Evolutionary conservation across 2,329 filamentous ascomycete genomes (phyloP).

Genomic region (Exophiala sideris): DNA sequence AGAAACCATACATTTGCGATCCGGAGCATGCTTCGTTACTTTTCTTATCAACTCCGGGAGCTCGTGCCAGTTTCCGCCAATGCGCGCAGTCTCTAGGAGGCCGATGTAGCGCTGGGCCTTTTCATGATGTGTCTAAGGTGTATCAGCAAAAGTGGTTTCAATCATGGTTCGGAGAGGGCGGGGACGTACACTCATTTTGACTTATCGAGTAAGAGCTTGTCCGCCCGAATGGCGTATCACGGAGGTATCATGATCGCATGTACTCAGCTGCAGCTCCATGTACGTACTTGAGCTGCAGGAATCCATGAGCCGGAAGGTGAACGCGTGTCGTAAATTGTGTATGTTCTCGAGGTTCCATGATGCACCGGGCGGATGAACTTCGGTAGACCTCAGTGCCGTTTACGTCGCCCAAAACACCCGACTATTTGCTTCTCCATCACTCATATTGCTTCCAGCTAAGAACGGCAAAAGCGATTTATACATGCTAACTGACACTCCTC

Average conservation of each 20-base stretch:
- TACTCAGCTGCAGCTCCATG: conserved; percentile 9
- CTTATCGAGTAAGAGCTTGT: neutral
- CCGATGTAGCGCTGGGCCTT: conserved; percentile 82
- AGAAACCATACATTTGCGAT: conserved; percentile 66
- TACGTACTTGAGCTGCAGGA: neutral
- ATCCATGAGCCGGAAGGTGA: neutral
- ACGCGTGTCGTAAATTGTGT: neutral
- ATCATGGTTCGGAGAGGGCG: neutral
- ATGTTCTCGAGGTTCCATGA: neutral
- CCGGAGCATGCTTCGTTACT: conserved; percentile 86
- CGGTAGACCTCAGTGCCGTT: neutral
- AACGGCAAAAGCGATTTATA: neutral
- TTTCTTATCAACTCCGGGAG: conserved; percentile 89
- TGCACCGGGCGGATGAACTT: neutral
- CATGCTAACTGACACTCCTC: neutral
- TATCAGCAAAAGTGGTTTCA: conserved; percentile 1
- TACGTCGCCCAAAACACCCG: too few species aligned
- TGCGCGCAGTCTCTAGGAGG: conserved; percentile 80
- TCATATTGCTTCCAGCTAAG: neutral
- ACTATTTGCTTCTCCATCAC: neutral
- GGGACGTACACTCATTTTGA: conserved; percentile 29
- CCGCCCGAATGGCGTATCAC: neutral
- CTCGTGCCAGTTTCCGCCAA: conserved; percentile 80
- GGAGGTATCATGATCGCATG: neutral
- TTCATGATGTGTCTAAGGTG: conserved; percentile 49